Base-by-base conservation (phyloP, 2,329 filamentous ascomycete genomes). In the Trichophyton mentagrophytes region DNA sequence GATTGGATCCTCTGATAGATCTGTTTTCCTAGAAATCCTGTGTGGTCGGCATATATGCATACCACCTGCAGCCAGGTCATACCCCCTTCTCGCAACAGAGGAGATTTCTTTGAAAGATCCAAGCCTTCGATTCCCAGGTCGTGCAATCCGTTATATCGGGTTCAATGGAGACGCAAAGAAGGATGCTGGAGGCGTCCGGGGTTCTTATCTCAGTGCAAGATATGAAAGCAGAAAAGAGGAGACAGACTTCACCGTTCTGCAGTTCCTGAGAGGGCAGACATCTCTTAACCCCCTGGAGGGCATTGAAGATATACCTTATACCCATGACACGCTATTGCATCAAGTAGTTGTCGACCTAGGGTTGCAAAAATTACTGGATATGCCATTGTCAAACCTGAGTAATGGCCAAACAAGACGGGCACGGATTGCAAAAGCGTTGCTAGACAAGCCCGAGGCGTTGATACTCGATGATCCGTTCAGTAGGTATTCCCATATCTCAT, bases 381-480 rank as follows among this genome's bases (percentile, higher is more conserved):
- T 96, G 70, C 91, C 92, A 0, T 88, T 97, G 6, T 83, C 88
- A 25, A 95, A 93, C 71, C 75, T 99, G 60, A 96, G 90, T 71
- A 96, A 97, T 72, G 93, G 93, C 0, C 93, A 99, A 74, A 92
- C 88, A 5, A 80, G 92, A 64, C 79, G 93, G 60, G 88, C 92
- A 6, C 84, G 89, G 64, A 96, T 99, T 66, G 93, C 90, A 1
- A 88, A 90, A 67, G 90, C 91, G 0, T 75, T 99, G 58, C 78
- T 97, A 62, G 84, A 79, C 5, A 81, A 81, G 59, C 93, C 93
- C 0, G 88, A 95, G 72, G 80, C 96, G 9, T 70, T 99, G 63
- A 78, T 97, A 59, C 78, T 96, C 1, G 93, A 99, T 73, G 92
- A 96, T 67, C 92, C 93, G 0, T 96, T 96, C 69, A 95, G 79